A percentile compares a stretch with the other conserved stretches of the same genome.
phyloP scores from a whole-genome alignment of 345 rosid genomes.

The Arabidopsis suecica region DNA sequence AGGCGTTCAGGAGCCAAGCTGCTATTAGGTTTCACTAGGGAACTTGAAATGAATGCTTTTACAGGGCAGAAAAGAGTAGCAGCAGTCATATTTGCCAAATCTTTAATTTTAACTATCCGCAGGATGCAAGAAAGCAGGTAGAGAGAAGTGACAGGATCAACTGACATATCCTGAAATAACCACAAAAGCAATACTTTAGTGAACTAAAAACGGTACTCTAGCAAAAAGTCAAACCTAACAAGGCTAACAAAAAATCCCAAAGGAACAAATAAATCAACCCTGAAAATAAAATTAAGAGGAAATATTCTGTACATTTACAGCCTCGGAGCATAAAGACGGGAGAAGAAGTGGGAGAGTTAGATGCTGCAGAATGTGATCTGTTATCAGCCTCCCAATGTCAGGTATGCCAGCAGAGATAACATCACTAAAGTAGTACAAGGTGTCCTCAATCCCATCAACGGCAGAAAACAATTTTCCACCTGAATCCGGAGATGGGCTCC shows the following conservation, averaged over 20 bases:
- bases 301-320: constrained; percentile 58
- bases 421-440: constrained; percentile 91
- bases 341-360: constrained; percentile 89
- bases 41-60: constrained; percentile 59
- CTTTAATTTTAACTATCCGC: constrained; percentile 93
- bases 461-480: constrained; percentile 62
- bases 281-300: constrained; percentile 22
- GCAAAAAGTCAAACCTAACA: constrained; percentile 19
- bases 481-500: constrained; percentile 57
- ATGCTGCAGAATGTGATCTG: constrained; percentile 77
- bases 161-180: constrained; percentile 62
- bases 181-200: constrained; percentile 40
- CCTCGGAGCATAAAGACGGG: constrained; percentile 69
- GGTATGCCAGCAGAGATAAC: constrained; percentile 98
- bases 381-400: constrained; percentile 86
- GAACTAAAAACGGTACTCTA: constrained; percentile 8
- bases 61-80: constrained; percentile 81
- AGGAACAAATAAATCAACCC: constrained; percentile 6
- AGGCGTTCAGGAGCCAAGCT: constrained; percentile 47
- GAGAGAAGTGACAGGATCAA: constrained; percentile 80
- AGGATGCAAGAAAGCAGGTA: constrained; percentile 95
- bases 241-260: constrained; percentile 13
- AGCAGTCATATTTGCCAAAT: constrained; percentile 91
- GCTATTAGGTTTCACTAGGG: constrained; percentile 67
- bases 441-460: constrained; percentile 95